Evolutionary conservation across 495 filamentous ascomycete genomes (phyloP).

Genomic region (Podospora sp.): DNA sequence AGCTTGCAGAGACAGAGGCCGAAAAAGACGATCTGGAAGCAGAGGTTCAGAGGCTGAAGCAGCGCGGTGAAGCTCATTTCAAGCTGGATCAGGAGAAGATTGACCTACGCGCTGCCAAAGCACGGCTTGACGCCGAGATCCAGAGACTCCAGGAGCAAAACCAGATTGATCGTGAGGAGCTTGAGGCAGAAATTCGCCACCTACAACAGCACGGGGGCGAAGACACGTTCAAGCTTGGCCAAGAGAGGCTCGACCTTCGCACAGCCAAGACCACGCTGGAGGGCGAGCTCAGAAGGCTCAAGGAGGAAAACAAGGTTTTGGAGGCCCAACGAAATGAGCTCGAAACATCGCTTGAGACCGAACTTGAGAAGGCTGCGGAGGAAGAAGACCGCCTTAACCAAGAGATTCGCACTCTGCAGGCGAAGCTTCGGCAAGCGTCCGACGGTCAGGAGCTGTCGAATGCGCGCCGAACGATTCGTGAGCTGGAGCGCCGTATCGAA

Average conservation of each 20-base stretch:
- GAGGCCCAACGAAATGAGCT: conserved; percentile 54
- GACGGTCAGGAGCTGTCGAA: conserved; percentile 53
- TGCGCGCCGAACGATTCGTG: conserved; percentile 55
- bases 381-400: conserved; percentile 61
- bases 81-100: conserved; percentile 62
- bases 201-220: conserved; percentile 42
- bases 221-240: conserved; percentile 58
- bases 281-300: conserved; percentile 58
- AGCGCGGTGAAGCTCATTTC: conserved; percentile 55
- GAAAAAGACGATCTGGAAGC: conserved; percentile 67
- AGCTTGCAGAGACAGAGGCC: conserved; percentile 56
- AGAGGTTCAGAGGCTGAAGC: conserved; percentile 55
- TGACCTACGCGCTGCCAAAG: conserved; percentile 61
- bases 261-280: conserved; percentile 62
- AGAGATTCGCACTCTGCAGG: conserved; percentile 61
- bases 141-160: conserved; percentile 62
- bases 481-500: conserved; percentile 59
- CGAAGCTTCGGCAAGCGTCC: conserved; percentile 45
- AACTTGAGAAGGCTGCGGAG: conserved; percentile 56
- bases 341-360: conserved; percentile 58
- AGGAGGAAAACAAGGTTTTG: conserved; percentile 57
- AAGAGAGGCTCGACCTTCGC: conserved; percentile 64
- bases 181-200: conserved; percentile 56
- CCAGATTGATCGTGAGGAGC: conserved; percentile 38
- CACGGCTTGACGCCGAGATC: conserved; percentile 62